Base-by-base conservation (phyloP, 2,329 filamentous ascomycete species). In the Exophiala sp. region DNA sequence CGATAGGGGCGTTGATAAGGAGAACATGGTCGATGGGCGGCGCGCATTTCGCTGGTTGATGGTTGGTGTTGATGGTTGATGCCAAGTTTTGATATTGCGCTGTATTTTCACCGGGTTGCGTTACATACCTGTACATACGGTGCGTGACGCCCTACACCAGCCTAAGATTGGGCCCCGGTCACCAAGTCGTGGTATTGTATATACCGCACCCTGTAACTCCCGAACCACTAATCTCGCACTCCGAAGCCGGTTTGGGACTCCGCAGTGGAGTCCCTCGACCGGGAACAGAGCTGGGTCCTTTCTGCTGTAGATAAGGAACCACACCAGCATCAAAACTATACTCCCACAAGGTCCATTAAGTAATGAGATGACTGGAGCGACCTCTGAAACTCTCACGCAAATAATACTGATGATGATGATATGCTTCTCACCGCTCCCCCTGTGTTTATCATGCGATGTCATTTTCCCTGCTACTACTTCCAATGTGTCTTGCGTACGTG, bases 301-400 rank as follows among this genome's bases (percentile, higher is more conserved):
- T n/a, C n/a, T n/a, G n/a, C n/a, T n/a, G n/a, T 24, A 41, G 38
- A 41, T 41, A 41, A 41, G 38, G 38, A 24, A 41, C 11, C 11
- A 22, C 11, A 37, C 34, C 34, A 18, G 6, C 34, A 14, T 5
- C 19, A 38, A 41, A 23, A n/a, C 19, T n/a, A 41, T 24, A 9
- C 34, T 11, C 8, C 18, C 14, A 18, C 21, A 4, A 9, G 16
- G 16, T 35, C 13, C 4, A 21, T 39, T 39, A 16, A 22, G 37
- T 39, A 39, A 39, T 39, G 16, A n/a, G 18, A 39, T 39, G 16
- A 39, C 37, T 39, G 16, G 14, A n/a, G 21, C 21, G 16, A 39
- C 37, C 21, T 39, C 16, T 3, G 7, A 6, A 4, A 6, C 14
- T 16, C 10, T 10, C 19, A 21, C 7, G 19, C 11, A 24, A 8